Conservation (phyloP, 495 filamentous ascomycete genomes). For the Stereocaulon alpinum region DNA sequence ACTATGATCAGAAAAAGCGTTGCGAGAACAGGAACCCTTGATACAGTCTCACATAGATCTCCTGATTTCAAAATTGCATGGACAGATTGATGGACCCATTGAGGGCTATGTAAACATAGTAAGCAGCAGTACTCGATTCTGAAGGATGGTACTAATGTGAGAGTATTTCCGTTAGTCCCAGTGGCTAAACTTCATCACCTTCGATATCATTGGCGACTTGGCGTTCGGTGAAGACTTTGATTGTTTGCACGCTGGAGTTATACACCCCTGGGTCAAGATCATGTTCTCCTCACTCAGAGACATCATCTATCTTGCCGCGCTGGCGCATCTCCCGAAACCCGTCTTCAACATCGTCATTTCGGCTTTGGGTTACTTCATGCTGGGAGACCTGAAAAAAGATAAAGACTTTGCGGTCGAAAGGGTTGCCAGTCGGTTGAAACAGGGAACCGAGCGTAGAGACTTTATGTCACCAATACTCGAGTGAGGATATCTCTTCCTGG, state of each 20-base stretch:
- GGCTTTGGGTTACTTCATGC: not conserved
- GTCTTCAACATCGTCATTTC: no score
- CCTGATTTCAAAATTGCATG: conserved; percentile 21
- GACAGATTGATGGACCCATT: not conserved
- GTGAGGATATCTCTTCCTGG: no score
- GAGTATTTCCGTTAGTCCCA: no score
- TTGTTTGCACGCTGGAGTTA: conserved; percentile 23
- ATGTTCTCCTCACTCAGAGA: no score
- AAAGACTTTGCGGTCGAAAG: no score
- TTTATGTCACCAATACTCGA: not conserved
- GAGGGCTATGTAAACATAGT: not conserved
- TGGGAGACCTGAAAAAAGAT: not conserved
- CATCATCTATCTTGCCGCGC: no score
- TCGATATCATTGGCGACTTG: no score
- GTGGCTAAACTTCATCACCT: conserved; percentile 30
- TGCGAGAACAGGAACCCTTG: conserved; percentile 39
- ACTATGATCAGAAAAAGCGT: conserved; percentile 21
- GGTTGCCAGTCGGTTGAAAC: not conserved
- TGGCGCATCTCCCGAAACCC: no score
- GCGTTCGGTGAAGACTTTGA: conserved; percentile 30
- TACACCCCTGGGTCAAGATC: conserved; percentile 24
- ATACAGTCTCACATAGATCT: conserved; percentile 34
- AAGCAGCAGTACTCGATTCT: not conserved
- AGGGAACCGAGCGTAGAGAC: not conserved
- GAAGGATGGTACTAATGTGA: not conserved